Evolutionary conservation across 2,329 filamentous ascomycete species (phyloP), one percentile per base, ranked within the genome.

Genomic region (Apiospora malaysiana): DNA sequence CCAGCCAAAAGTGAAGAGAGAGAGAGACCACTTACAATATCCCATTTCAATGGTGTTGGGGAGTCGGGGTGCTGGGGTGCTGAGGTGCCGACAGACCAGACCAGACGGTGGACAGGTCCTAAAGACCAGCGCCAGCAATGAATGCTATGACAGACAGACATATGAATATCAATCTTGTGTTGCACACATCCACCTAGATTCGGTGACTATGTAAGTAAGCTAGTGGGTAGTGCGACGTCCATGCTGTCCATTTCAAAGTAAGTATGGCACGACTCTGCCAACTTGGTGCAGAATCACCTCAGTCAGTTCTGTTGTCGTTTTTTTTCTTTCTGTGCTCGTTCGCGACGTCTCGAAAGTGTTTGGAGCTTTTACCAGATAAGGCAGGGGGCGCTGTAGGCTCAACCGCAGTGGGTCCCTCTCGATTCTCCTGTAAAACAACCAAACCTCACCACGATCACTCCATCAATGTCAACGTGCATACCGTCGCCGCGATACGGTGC

Each of bases 291-390:
- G 49, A 21, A 56, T 56, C 23, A 1, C 23, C n/a, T 14, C 23
- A 4, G 49, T 56, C n/a, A n/a, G n/a, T n/a, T n/a, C n/a, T 46
- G 18, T 27, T 21, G 4, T 56, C 25, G 32, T 7, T 56, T 25
- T 37, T 23, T 18, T 56, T 32, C 32, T 21, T n/a, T n/a, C 40
- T 8, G 56, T 40, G 37, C 56, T 63, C 32, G 56, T 40, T 63
- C 56, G 56, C 56, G 56, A 63, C 56, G 56, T 63, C 56, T 63
- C 56, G 56, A 63, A 40, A 23, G 56, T 63, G 56, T 63, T 63
- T 63, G 56, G 56, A 63, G 56, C 4, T 32, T 63, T 63, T 63
- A 63, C 56, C 56, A 40, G 40, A 63, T 63, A 63, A 12, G 56
- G 56, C 27, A 63, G 56, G 56, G 56, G 32, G 32, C 56, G 56